Percentiles rank a stretch among this genome's conserved stretches.
These are phyloP conservation scores for Clitoria ternatea DNA, from an alignment of 306 rosid species.

Conservation along the genomic window DNA sequence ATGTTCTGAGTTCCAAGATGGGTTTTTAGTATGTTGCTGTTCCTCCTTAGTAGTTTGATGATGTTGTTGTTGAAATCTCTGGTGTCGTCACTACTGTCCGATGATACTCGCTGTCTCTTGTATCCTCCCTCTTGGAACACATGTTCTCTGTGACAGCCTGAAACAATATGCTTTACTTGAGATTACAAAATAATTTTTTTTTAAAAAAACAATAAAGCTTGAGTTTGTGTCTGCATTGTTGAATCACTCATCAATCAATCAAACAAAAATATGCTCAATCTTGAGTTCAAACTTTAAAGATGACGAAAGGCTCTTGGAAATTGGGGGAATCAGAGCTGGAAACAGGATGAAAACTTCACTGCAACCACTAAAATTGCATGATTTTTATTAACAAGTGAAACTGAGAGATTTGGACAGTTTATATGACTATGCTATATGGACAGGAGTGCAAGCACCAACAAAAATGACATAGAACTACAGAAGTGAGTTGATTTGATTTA, in stretches of 20 bases:
- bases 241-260: background rate
- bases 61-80: slow-evolving; percentile 22
- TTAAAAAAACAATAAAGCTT: background rate
- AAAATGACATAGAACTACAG: background rate
- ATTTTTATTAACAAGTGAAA: background rate
- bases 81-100: slow-evolving; percentile 21
- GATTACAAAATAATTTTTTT: slow-evolving; percentile 23
- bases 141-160: slow-evolving; percentile 29
- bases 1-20: slow-evolving; percentile 42
- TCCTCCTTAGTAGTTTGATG: slow-evolving; percentile 37
- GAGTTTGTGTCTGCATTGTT: background rate
- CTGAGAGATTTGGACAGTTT: background rate
- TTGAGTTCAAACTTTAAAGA: background rate
- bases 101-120: slow-evolving; percentile 40
- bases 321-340: background rate
- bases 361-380: slow-evolving; percentile 1
- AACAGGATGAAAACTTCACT: background rate
- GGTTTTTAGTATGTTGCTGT: slow-evolving; percentile 32
- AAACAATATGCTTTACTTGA: slow-evolving; percentile 18
- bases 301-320: background rate
- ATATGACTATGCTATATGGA: background rate
- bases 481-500: slow-evolving; percentile 11
- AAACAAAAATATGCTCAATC: background rate
- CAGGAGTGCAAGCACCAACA: background rate
- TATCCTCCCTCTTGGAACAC: slow-evolving; percentile 29